These are phyloP conservation scores for Trichoderma sp. DNA, from an alignment of 2,329 filamentous ascomycete genomes.

Conservation along the genomic window DNA sequence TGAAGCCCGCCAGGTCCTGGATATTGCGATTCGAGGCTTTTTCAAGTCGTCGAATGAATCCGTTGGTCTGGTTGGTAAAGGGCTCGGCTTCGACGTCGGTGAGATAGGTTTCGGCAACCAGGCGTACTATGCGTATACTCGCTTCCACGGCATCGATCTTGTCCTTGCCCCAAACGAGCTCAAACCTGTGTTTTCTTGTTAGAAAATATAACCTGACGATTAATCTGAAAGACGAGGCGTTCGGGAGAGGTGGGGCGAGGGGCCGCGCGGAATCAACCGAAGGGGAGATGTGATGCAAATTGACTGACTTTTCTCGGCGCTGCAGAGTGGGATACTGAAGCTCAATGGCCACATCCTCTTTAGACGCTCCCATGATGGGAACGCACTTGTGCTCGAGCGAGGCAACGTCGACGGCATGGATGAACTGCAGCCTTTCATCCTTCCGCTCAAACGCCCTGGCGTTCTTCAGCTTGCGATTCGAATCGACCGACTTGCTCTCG, in stretches of 20 bases:
- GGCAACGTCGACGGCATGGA: conserved; percentile 59
- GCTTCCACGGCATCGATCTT: conserved; percentile 75
- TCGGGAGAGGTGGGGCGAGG: neutral
- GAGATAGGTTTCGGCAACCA: conserved; percentile 74
- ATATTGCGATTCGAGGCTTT: conserved; percentile 68
- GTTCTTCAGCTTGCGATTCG: conserved; percentile 47
- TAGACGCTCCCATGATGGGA: conserved; percentile 47
- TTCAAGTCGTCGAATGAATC: conserved; percentile 74
- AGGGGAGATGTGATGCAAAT: neutral
- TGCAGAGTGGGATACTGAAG: conserved; percentile 82
- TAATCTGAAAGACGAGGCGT: neutral
- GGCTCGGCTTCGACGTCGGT: conserved; percentile 64
- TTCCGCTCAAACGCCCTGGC: conserved; percentile 46
- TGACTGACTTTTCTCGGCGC: conserved; percentile 61
- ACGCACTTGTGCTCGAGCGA: conserved; percentile 51
- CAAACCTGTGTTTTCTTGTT: conserved; percentile 35
- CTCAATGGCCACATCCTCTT: conserved; percentile 59
- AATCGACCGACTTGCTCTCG: conserved; percentile 44
- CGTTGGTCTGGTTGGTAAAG: conserved; percentile 69
- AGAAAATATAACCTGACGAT: neutral
- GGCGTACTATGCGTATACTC: conserved; percentile 67
- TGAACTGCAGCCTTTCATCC: conserved; percentile 45
- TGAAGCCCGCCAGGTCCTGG: conserved; percentile 65
- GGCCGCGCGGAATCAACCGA: neutral
- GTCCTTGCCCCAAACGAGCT: conserved; percentile 75